Percentiles rank a stretch among this genome's conserved stretches.
Evolutionary conservation across 1,284 basidiomycete species (phyloP).

Genomic region (Fomes fomentarius): DNA sequence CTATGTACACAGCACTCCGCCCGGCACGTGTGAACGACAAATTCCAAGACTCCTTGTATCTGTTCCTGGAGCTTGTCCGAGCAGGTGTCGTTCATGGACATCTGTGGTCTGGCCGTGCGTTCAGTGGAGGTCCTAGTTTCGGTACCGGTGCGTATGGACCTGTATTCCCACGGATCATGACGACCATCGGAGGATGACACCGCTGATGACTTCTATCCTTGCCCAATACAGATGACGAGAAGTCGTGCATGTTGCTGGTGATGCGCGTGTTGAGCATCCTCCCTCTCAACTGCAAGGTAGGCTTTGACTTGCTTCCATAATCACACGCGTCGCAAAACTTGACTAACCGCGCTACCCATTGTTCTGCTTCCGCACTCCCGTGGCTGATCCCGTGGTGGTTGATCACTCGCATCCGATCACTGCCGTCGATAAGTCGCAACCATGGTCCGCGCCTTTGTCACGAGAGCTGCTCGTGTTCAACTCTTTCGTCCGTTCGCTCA

Average conservation of each 20-base stretch:
- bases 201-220: slow-evolving; percentile 12
- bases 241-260: slow-evolving; percentile 90
- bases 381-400: slow-evolving; percentile 17
- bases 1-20: slow-evolving; percentile 84
- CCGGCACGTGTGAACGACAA: slow-evolving; percentile 91
- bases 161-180: slow-evolving; percentile 30
- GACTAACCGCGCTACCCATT: slow-evolving; percentile 3
- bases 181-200: slow-evolving; percentile 18
- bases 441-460: slow-evolving; percentile 94
- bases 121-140: slow-evolving; percentile 95
- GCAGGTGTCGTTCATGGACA: slow-evolving; percentile 96
- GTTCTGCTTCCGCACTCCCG: slow-evolving; percentile 1
- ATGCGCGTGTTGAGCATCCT: slow-evolving; percentile 96
- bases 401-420: slow-evolving; percentile 3
- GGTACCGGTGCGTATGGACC: slow-evolving; percentile 67
- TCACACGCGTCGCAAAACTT: slow-evolving; percentile 4
- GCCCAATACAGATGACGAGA: slow-evolving; percentile 73
- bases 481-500: slow-evolving; percentile 91
- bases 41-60: slow-evolving; percentile 95
- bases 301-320: slow-evolving; percentile 8
- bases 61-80: slow-evolving; percentile 91
- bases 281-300: slow-evolving; percentile 90
- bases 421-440: slow-evolving; percentile 56
- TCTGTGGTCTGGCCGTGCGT: slow-evolving; percentile 85
- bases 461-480: slow-evolving; percentile 98